Conservation (phyloP, 805 yeast species). For the Sugiyamaella marilandica region DNA sequence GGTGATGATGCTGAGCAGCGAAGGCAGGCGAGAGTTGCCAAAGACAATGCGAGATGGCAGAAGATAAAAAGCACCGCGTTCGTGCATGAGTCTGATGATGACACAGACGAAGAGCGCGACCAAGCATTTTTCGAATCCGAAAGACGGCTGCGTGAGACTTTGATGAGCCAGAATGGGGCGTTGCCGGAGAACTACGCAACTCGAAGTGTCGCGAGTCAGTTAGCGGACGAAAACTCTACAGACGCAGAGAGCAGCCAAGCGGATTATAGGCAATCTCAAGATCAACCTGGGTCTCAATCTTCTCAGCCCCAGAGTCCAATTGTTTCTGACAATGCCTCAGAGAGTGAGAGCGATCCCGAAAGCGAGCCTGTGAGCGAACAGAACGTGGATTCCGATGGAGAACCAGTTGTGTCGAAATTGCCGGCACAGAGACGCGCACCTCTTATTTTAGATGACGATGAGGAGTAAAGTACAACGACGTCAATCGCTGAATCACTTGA, state of each 20-base stretch:
- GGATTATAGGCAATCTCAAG: too few relatives aligned
- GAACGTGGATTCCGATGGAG: neutral
- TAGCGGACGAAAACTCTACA: neutral
- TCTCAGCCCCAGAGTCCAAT: too few relatives aligned
- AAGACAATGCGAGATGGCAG: constrained; percentile 12
- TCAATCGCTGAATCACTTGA: too few relatives aligned
- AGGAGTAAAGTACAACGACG: constrained; percentile 5
- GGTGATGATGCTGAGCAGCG: constrained; percentile 16
- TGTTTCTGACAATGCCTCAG: neutral
- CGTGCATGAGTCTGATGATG: constrained; percentile 60
- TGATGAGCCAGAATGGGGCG: neutral
- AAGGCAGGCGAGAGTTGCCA: constrained; percentile 4
- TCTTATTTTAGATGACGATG: constrained; percentile 22
- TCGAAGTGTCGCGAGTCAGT: neutral
- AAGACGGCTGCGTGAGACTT: constrained; percentile 29
- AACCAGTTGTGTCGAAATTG: neutral
- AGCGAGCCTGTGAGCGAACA: neutral
- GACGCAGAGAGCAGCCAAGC: constrained; percentile 1
- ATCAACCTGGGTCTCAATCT: too few relatives aligned
- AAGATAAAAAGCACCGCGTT: constrained; percentile 46
- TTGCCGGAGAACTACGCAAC: neutral
- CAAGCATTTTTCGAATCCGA: constrained; percentile 54
- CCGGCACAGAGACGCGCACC: constrained; percentile 12
- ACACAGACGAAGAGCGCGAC: constrained; percentile 53
- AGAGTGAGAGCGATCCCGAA: neutral